phyloP scores from a whole-genome alignment of 108 stramenopile species.

The Pseudonitzschia delicatissima region DNA sequence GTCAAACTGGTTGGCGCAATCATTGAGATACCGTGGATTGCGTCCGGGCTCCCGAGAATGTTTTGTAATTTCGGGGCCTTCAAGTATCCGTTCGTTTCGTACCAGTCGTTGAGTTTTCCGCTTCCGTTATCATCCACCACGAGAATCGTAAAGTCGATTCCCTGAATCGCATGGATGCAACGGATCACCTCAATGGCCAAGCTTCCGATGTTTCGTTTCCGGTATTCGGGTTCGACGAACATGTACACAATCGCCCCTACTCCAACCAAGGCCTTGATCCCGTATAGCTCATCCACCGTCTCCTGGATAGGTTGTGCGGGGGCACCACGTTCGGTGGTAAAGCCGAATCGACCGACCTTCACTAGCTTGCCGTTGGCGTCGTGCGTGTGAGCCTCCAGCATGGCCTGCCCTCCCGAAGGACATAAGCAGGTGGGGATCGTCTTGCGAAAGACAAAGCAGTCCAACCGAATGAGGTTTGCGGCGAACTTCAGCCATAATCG shows the following conservation, averaged over 20 bases:
- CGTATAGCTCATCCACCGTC: conserved; percentile 64
- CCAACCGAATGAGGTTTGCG: conserved; percentile 49
- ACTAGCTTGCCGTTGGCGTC: conserved; percentile 29
- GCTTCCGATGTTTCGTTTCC: conserved; percentile 45
- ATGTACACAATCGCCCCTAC: conserved; percentile 80
- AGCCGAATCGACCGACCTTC: conserved; percentile 72
- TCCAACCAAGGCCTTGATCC: conserved; percentile 34
- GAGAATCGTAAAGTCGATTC: conserved; percentile 66
- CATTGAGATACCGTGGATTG: conserved; percentile 66
- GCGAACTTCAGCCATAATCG: conserved; percentile 45
- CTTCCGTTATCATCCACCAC: conserved; percentile 76
- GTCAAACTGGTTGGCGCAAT: conserved; percentile 57
- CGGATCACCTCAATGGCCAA: conserved; percentile 76
- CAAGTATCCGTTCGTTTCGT: conserved; percentile 54
- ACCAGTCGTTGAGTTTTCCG: conserved; percentile 72
- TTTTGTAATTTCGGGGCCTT: conserved; percentile 68
- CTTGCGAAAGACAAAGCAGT: conserved; percentile 39
- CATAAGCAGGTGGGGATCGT: conserved; percentile 52
- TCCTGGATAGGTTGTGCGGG: conserved; percentile 51
- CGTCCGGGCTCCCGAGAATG: conserved; percentile 60
- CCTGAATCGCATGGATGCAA: conserved; percentile 61
- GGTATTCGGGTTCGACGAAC: conserved; percentile 71
- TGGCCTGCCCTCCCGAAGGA: conserved; percentile 58
- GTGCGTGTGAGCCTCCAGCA: conserved; percentile 59
- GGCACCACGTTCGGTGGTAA: conserved; percentile 68